Evolutionary conservation across 495 filamentous ascomycete genomes (phyloP).

Genomic region (Gamarada debralockiae): DNA sequence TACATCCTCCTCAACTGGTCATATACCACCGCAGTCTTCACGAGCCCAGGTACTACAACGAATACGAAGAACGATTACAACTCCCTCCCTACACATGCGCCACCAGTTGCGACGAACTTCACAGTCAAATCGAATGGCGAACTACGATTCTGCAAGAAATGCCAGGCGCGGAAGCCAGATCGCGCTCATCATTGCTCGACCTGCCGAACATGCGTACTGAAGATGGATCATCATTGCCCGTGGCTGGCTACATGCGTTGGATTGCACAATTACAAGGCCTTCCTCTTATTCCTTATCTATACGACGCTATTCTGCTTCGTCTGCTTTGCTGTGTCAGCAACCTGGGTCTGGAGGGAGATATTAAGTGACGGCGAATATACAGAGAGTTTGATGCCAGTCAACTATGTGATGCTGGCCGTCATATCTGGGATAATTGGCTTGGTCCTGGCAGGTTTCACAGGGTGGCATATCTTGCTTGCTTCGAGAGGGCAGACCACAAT

Average conservation of each 20-base stretch:
- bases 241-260: slow-evolving; percentile 97
- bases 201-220: slow-evolving; percentile 88
- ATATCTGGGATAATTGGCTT: slow-evolving; percentile 87
- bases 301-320: slow-evolving; percentile 82
- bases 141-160: slow-evolving; percentile 93
- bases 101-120: slow-evolving; percentile 60
- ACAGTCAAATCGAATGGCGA: slow-evolving; percentile 89
- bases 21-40: slow-evolving; percentile 92
- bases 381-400: slow-evolving; percentile 79
- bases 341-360: slow-evolving; percentile 81
- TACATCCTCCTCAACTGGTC: slow-evolving; percentile 80
- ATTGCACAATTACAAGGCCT: slow-evolving; percentile 90
- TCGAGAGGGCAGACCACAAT: slow-evolving; percentile 83
- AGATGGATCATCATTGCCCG: slow-evolving; percentile 99
- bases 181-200: slow-evolving; percentile 95
- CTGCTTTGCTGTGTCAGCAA: slow-evolving; percentile 64
- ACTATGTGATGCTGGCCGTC: slow-evolving; percentile 83
- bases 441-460: slow-evolving; percentile 84
- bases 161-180: slow-evolving; percentile 87
- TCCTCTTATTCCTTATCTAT: slow-evolving; percentile 91
- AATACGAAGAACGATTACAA: slow-evolving; percentile 40
- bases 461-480: slow-evolving; percentile 87
- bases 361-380: slow-evolving; percentile 55
- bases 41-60: slow-evolving; percentile 68
- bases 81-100: slow-evolving; percentile 43